Evolutionary conservation across 768 basidiomycete genomes (phyloP), one percentile per base, ranked within the genome.

Genomic region (Lentinula edodes): DNA sequence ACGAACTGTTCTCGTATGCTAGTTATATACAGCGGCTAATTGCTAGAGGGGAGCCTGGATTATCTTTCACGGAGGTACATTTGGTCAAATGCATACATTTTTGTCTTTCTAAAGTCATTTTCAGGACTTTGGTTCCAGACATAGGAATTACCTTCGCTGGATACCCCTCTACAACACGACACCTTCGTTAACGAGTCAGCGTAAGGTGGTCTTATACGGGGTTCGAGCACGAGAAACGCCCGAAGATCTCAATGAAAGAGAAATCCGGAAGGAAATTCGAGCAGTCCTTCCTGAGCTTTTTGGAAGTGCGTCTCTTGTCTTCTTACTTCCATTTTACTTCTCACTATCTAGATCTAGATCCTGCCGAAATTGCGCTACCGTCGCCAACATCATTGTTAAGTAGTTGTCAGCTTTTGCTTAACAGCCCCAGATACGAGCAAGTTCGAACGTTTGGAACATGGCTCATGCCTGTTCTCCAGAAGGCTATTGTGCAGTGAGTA

Each of bases 21-120:
- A 79, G 78, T 45, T 93, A 93, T 67, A 82, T 93, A 42, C 89
- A 91, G 67, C 83, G 90, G 45, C 77, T 93, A n/a, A 84, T 94
- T 59, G 90, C 90, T 4, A 82, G 92, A 16, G 87, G 89, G 8
- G 91, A 93, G 69, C 66, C 72, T 0, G 88, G 86, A 7, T 71
- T 91, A 39, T 80, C 80, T 3, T 78, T 70, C 63, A 71, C 72
- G 15, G 81, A 86, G 72, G 88, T 88, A 66, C 38, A 80, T 10
- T 51, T 60, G 16, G 55, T 62, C 15, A 60, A 60, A 66, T 36
- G 10, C 16, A n/a, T 58, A 10, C 7, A 8, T 23, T 46, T 18
- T 58, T 38, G 5, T 52, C n/a, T 60, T 23, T 8, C 56, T 32
- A n/a, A 0, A n/a, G 6, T 20, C 28, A 8, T 18, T 34, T 62